Conservation (phyloP, 2,329 filamentous ascomycete species). For the Allantophomopsis lycopodina region DNA sequence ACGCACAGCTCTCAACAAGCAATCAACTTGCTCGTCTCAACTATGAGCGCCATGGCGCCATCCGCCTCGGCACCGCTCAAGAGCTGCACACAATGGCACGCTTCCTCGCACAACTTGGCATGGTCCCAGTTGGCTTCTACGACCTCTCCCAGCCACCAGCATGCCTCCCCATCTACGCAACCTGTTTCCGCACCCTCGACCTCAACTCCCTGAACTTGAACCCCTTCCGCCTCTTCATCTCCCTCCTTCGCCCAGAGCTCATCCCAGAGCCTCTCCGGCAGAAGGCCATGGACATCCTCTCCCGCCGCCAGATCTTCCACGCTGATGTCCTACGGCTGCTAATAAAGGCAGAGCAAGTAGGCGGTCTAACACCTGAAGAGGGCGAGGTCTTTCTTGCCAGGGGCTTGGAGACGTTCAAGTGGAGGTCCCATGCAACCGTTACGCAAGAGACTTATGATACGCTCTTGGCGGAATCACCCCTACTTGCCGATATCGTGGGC, state of each 20-base stretch:
- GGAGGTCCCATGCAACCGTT: conserved; percentile 27
- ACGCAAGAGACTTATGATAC: conserved; percentile 25
- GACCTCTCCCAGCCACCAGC: conserved; percentile 26
- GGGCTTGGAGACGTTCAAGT: conserved; percentile 30
- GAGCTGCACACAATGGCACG: conserved; percentile 28
- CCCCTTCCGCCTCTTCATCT: conserved; percentile 30
- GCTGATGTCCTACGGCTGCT: conserved; percentile 22
- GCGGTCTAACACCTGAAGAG: conserved; percentile 15
- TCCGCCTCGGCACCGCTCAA: conserved; percentile 28
- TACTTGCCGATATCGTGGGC: conserved; percentile 31
- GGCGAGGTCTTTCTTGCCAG: conserved; percentile 25
- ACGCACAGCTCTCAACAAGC: neutral
- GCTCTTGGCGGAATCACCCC: conserved; percentile 28
- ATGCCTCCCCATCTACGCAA: conserved; percentile 35
- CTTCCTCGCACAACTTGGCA: conserved; percentile 30
- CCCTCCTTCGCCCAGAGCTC: conserved; percentile 26
- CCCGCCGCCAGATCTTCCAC: conserved; percentile 27
- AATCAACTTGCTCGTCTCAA: neutral
- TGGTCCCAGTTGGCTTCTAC: conserved; percentile 37
- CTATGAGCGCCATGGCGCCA: conserved; percentile 30
- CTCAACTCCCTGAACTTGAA: conserved; percentile 21
- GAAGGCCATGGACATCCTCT: conserved; percentile 20
- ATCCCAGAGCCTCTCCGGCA: conserved; percentile 18
- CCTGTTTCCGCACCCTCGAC: conserved; percentile 30
- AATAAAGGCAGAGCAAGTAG: conserved; percentile 18